Percentiles rank a stretch among this genome's conserved stretches.
Evolutionary conservation across 2,329 filamentous ascomycete species (phyloP).

Genomic region (Davidsoniella neocaledoniae): DNA sequence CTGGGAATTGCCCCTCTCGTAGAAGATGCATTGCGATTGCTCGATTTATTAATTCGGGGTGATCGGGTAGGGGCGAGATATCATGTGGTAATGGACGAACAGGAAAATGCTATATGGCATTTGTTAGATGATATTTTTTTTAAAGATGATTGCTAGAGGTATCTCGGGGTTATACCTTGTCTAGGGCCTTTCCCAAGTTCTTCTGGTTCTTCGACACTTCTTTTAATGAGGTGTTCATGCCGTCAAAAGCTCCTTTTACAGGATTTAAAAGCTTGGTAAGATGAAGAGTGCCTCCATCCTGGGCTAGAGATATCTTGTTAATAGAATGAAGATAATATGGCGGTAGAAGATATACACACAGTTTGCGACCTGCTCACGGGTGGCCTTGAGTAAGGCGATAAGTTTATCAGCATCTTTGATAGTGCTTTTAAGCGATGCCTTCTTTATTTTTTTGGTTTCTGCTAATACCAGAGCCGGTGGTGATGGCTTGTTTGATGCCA

Average conservation of each 20-base stretch:
- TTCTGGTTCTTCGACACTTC: conserved; percentile 69
- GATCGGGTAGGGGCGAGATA: conserved; percentile 38
- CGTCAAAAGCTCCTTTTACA: conserved; percentile 63
- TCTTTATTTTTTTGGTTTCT: conserved; percentile 57
- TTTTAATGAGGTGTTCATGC: conserved; percentile 64
- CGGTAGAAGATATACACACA: conserved; percentile 30
- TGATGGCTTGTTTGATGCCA: conserved; percentile 18
- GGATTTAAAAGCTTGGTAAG: conserved; percentile 77
- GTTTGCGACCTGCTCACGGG: conserved; percentile 55
- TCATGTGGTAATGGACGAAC: conserved; percentile 44
- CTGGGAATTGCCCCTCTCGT: conserved; percentile 81
- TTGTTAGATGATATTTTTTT: not conserved
- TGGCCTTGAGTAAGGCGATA: conserved; percentile 58
- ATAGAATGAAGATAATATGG: conserved; percentile 10
- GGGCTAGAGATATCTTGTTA: conserved; percentile 31
- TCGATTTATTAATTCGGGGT: conserved; percentile 67
- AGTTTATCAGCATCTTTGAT: conserved; percentile 69
- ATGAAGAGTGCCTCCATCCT: conserved; percentile 52
- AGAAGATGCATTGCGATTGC: conserved; percentile 94
- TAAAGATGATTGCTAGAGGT: not conserved
- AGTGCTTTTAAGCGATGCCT: conserved; percentile 49
- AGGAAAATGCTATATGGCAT: conserved; percentile 43
- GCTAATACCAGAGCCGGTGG: conserved; percentile 44
- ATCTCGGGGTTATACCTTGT: conserved; percentile 42
- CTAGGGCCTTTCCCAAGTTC: conserved; percentile 69